Percentiles rank a stretch among this genome's conserved stretches.
Evolutionary conservation across 1,284 basidiomycete species (phyloP).

Genomic region (Abortiporus biennis): DNA sequence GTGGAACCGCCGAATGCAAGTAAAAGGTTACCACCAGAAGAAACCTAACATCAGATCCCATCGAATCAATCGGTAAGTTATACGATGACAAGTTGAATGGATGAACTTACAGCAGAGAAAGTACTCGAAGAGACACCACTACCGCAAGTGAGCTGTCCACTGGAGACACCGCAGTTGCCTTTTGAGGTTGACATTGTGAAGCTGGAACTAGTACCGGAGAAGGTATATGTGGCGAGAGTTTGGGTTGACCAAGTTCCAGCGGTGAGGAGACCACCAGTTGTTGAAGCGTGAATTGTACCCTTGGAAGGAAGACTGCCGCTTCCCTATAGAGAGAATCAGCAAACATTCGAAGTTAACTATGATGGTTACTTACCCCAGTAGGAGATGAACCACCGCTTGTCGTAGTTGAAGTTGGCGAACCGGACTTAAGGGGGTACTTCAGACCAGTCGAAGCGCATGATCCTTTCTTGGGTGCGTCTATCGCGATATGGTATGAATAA

Average conservation of each 20-base stretch:
- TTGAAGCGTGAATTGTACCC: slow-evolving; percentile 32
- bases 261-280: slow-evolving; percentile 29
- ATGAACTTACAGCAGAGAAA: slow-evolving; percentile 43
- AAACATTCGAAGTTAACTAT: background rate
- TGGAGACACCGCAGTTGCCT: slow-evolving; percentile 30
- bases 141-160: slow-evolving; percentile 28
- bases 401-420: slow-evolving; percentile 17
- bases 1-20: slow-evolving; percentile 48
- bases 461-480: slow-evolving; percentile 47
- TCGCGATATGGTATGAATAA: background rate
- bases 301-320: slow-evolving; percentile 34
- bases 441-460: slow-evolving; percentile 54
- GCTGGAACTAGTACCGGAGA: slow-evolving; percentile 23
- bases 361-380: slow-evolving; percentile 5
- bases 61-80: background rate
- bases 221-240: slow-evolving; percentile 29
- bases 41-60: slow-evolving; percentile 27
- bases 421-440: slow-evolving; percentile 56
- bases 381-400: slow-evolving; percentile 8
- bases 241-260: slow-evolving; percentile 33
- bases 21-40: slow-evolving; percentile 41
- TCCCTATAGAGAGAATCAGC: background rate
- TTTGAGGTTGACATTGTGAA: slow-evolving; percentile 35
- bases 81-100: background rate
- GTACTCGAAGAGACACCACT: slow-evolving; percentile 30